Percentiles rank a stretch among this genome's conserved stretches.
These are phyloP conservation scores for Balansia obtecta DNA, from an alignment of 2,329 filamentous ascomycete species.

Conservation along the genomic window DNA sequence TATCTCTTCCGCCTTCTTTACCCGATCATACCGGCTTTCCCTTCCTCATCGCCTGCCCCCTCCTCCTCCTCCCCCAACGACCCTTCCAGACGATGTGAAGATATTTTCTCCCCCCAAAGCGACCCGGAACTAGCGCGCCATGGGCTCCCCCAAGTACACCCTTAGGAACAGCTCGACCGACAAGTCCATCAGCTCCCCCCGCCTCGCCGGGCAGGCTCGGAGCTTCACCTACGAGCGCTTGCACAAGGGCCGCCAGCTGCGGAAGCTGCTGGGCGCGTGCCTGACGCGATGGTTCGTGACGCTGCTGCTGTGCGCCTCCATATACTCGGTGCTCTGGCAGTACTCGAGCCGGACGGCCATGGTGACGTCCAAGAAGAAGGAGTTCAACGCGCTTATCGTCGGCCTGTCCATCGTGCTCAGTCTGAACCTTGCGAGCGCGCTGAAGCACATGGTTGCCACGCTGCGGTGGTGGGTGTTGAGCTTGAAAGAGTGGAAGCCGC, in stretches of 20 bases:
- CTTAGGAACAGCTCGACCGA: not conserved
- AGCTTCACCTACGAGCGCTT: slow-evolving; percentile 13
- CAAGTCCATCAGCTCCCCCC: not conserved
- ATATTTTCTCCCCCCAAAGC: not conserved
- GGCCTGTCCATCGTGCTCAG: slow-evolving; percentile 29
- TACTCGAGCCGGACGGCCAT: slow-evolving; percentile 19
- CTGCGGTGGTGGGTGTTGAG: slow-evolving; percentile 34
- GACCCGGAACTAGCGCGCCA: not conserved
- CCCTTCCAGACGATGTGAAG: not conserved
- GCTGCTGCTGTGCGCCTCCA: slow-evolving; percentile 14
- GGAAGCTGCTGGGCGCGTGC: slow-evolving; percentile 9
- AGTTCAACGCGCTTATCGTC: slow-evolving; percentile 32
- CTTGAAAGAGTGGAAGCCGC: slow-evolving; percentile 20
- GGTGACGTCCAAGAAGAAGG: slow-evolving; percentile 21
- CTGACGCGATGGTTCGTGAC: slow-evolving; percentile 18
- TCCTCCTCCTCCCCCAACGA: not conserved
- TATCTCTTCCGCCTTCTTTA: not conserved
- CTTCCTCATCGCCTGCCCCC: not conserved
- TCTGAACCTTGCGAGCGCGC: slow-evolving; percentile 27
- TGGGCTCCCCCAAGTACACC: not conserved
- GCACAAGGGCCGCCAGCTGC: slow-evolving; percentile 10
- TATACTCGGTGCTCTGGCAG: slow-evolving; percentile 17
- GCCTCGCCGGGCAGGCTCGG: not conserved
- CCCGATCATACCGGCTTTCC: not conserved
- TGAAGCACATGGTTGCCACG: slow-evolving; percentile 31